These are phyloP conservation scores for Mycena citricolor DNA, from an alignment of 1,284 basidiomycete species.

Conservation along the genomic window DNA sequence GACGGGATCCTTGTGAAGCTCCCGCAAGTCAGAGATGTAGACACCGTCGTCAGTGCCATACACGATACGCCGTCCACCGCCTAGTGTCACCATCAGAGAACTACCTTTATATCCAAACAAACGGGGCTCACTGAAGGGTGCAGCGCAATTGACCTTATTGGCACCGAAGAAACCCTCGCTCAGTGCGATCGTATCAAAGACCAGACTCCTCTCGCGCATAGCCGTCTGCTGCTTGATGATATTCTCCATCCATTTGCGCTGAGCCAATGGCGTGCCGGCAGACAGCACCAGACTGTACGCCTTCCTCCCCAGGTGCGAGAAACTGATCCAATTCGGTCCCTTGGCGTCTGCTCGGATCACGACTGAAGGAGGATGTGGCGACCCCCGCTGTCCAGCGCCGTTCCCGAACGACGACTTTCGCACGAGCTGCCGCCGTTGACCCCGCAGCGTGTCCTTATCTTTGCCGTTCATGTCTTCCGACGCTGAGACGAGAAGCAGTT, in stretches of 20 bases:
- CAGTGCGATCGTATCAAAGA: constrained; percentile 86
- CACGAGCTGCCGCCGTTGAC: constrained; percentile 40
- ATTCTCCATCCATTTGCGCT: constrained; percentile 94
- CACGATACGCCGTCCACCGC: constrained; percentile 83
- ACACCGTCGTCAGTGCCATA: constrained; percentile 98
- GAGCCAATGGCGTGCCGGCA: constrained; percentile 83
- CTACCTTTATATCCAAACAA: constrained; percentile 3
- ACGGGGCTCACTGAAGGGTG: constrained; percentile 80
- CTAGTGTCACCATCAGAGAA: constrained; percentile 46
- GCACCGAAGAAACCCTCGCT: constrained; percentile 89
- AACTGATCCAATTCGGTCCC: constrained; percentile 89
- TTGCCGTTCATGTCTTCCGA: constrained; percentile 62
- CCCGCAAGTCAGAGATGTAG: constrained; percentile 87
- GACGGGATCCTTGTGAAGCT: constrained; percentile 77
- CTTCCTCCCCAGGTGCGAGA: constrained; percentile 91
- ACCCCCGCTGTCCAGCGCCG: constrained; percentile 27
- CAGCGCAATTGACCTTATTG: constrained; percentile 91
- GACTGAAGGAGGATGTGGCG: constrained; percentile 38
- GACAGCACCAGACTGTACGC: constrained; percentile 93
- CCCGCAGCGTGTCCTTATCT: constrained; percentile 27
- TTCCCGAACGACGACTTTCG: constrained; percentile 59
- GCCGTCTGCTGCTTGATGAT: constrained; percentile 89
- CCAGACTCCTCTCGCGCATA: constrained; percentile 80
- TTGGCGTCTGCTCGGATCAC: constrained; percentile 70
- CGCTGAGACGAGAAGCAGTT: constrained; percentile 84